Evolutionary conservation across 805 yeast species (phyloP).

Genomic region (Vanderwaltozyma yarrowii): DNA sequence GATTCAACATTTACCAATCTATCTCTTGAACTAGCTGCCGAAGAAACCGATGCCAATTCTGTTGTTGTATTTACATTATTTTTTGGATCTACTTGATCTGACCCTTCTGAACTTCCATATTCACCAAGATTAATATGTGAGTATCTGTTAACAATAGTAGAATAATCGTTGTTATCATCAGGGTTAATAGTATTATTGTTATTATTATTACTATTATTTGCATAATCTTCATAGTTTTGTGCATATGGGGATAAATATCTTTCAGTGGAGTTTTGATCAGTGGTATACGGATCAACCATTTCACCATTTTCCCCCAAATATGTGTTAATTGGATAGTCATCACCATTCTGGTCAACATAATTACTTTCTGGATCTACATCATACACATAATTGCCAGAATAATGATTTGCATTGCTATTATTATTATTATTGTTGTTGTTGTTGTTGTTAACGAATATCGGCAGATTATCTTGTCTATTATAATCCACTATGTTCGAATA

Average conservation of each 20-base stretch:
- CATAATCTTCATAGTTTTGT: not conserved
- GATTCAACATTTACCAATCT: slow-evolving; percentile 1
- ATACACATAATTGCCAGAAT: not conserved
- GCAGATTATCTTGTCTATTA: slow-evolving; percentile 1
- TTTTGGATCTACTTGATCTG: slow-evolving; percentile 7
- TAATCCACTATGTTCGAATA: not conserved
- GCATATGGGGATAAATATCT: not conserved
- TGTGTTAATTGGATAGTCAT: slow-evolving; percentile 28
- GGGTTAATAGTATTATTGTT: too few species aligned
- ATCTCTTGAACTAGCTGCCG: slow-evolving; percentile 4
- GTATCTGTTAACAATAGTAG: slow-evolving; percentile 3
- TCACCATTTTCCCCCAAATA: slow-evolving; percentile 27
- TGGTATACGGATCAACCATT: slow-evolving; percentile 28
- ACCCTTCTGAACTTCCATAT: slow-evolving; percentile 8
- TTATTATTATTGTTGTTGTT: not conserved
- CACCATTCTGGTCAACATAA: slow-evolving; percentile 27
- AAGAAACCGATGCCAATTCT: slow-evolving; percentile 6
- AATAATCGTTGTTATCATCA: not conserved
- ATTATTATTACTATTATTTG: not conserved
- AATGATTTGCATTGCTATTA: not conserved
- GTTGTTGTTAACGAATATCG: slow-evolving; percentile 1
- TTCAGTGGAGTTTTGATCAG: not conserved
- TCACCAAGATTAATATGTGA: slow-evolving; percentile 21
- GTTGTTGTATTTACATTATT: slow-evolving; percentile 7
- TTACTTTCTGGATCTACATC: slow-evolving; percentile 17